These are phyloP conservation scores for Fomitopsis palustris DNA, from an alignment of 1,284 basidiomycete genomes.

Conservation along the genomic window DNA sequence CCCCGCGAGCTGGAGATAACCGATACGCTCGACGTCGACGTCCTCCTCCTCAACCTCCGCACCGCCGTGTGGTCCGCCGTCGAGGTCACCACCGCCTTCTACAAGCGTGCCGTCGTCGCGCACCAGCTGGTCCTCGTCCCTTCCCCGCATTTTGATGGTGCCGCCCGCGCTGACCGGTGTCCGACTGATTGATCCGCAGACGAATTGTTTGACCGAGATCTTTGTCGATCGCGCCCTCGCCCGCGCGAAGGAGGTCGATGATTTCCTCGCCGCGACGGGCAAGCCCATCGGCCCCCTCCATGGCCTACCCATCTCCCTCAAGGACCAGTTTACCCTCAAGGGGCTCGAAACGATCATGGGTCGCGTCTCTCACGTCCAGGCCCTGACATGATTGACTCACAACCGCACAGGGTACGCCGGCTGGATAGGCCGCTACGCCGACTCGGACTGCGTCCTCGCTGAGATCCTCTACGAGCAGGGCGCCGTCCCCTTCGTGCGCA, in stretches of 20 bases:
- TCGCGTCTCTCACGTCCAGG: slow-evolving; percentile 18
- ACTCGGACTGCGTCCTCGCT: slow-evolving; percentile 37
- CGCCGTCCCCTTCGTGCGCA: slow-evolving; percentile 67
- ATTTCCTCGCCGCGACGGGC: slow-evolving; percentile 33
- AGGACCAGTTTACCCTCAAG: slow-evolving; percentile 50
- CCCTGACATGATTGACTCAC: background rate
- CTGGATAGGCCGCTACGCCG: slow-evolving; percentile 22
- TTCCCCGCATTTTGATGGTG: background rate
- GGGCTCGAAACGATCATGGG: slow-evolving; percentile 57
- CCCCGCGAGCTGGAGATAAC: slow-evolving; percentile 33
- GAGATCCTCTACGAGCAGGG: slow-evolving; percentile 58
- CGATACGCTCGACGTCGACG: slow-evolving; percentile 12
- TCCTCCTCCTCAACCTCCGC: slow-evolving; percentile 37
- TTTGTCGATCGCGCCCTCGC: slow-evolving; percentile 41
- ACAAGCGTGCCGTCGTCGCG: slow-evolving; percentile 45
- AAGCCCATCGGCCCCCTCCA: slow-evolving; percentile 43
- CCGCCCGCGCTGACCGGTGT: background rate
- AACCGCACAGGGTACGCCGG: slow-evolving; percentile 25
- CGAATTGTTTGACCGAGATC: slow-evolving; percentile 47
- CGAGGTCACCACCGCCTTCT: slow-evolving; percentile 41
- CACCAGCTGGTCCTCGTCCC: slow-evolving; percentile 43
- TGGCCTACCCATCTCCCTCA: slow-evolving; percentile 46
- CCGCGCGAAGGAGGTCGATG: slow-evolving; percentile 41
- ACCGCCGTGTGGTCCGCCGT: slow-evolving; percentile 31
- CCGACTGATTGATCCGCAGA: slow-evolving; percentile 16